These are phyloP conservation scores for Ceratocystiopsis brevicomis DNA, from an alignment of 2,329 filamentous ascomycete species.

Conservation along the genomic window DNA sequence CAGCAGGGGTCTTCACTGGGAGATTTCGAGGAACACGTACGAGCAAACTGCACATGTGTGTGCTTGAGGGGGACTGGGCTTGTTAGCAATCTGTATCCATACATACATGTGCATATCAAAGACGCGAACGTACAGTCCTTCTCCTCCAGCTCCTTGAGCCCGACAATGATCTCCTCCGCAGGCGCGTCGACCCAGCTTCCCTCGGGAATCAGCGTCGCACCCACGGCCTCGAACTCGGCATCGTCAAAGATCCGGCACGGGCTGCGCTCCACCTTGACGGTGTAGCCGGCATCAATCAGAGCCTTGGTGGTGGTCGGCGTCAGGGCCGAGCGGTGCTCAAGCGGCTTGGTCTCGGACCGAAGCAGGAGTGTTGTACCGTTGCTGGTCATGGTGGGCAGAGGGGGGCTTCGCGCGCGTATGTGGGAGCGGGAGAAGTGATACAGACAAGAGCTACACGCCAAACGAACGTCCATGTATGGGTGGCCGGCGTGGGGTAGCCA, in stretches of 20 bases:
- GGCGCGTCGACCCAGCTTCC: conserved; percentile 51
- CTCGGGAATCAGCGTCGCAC: conserved; percentile 45
- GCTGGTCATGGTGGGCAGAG: conserved; percentile 1
- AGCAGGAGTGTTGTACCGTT: conserved; percentile 1
- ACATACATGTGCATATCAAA: no score
- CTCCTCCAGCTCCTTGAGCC: conserved; percentile 60
- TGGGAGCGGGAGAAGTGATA: no score
- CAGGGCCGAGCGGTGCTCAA: conserved; percentile 8
- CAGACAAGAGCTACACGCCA: no score
- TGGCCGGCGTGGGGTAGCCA: no score
- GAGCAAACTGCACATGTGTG: no score
- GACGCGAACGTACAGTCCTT: no score
- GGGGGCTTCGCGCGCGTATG: no score
- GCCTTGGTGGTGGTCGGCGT: conserved; percentile 20
- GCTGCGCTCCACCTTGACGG: conserved; percentile 47
- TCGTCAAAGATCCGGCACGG: conserved; percentile 48
- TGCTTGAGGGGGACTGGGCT: no score
- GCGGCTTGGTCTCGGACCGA: conserved; percentile 8
- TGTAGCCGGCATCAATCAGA: conserved; percentile 50
- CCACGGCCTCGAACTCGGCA: conserved; percentile 40
- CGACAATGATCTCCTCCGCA: conserved; percentile 50
- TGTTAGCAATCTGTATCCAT: no score
- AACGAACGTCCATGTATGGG: no score
- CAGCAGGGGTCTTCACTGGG: no score
- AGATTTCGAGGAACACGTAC: no score